Conservation (phyloP, 2,329 filamentous ascomycete genomes). For the Cytospora schulzeri region DNA sequence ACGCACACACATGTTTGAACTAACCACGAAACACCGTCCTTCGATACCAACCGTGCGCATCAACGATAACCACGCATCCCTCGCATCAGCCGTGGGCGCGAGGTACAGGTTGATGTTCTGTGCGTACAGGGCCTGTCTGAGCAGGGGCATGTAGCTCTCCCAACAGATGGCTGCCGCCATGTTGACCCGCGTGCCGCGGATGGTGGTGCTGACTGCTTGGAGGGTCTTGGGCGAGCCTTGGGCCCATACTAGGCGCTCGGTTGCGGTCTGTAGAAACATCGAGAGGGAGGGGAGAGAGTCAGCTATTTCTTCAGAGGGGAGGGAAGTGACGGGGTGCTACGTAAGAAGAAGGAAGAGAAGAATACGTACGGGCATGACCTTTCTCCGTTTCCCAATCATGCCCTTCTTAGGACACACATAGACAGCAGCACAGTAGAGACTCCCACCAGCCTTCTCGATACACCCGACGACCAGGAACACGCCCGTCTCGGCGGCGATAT, state of each 20-base stretch:
- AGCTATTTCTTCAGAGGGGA: constrained; percentile 16
- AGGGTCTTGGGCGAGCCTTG: constrained; percentile 80
- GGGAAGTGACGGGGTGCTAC: background rate
- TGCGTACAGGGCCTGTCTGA: constrained; percentile 80
- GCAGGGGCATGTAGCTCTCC: constrained; percentile 94
- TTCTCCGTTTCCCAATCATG: constrained; percentile 80
- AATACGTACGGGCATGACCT: constrained; percentile 78
- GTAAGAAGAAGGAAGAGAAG: constrained; percentile 10
- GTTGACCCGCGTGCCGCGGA: constrained; percentile 77
- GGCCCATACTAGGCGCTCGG: constrained; percentile 85
- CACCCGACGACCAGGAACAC: constrained; percentile 81
- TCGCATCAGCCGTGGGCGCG: constrained; percentile 83
- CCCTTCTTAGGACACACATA: constrained; percentile 79
- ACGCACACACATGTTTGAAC: constrained; percentile 79
- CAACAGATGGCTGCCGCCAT: constrained; percentile 90
- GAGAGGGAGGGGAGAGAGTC: background rate
- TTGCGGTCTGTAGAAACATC: constrained; percentile 65
- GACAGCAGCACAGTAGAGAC: constrained; percentile 79
- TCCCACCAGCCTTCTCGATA: constrained; percentile 80
- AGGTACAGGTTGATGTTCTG: constrained; percentile 93
- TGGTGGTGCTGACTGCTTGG: constrained; percentile 74
- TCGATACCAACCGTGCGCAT: constrained; percentile 82
- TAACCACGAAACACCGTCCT: constrained; percentile 82
- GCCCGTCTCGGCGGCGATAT: constrained; percentile 73
- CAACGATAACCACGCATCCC: constrained; percentile 80